Evolutionary conservation across 169 alveolate species (phyloP).

Genomic region (Cryptosporidium sp.): DNA sequence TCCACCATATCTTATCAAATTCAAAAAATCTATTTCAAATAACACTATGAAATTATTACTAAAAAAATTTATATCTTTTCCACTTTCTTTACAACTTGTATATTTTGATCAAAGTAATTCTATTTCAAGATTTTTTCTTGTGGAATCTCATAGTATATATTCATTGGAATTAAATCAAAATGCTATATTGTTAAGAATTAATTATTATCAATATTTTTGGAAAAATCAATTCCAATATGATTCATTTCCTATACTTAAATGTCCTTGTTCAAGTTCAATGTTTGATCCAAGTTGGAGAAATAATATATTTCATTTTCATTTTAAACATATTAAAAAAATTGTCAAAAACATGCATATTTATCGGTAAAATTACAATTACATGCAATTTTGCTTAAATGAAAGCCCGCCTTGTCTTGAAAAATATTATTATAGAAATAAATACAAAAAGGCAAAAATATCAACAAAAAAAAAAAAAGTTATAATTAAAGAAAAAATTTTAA

Average conservation of each 20-base stretch:
- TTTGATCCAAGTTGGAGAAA: conserved; percentile 56
- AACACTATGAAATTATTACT: not conserved
- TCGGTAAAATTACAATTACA: not conserved
- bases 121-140: conserved; percentile 26
- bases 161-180: conserved; percentile 29
- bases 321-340: not conserved
- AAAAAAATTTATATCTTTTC: conserved; percentile 35
- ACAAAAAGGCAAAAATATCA: not conserved
- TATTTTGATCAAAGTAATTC: conserved; percentile 12
- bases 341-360: not conserved
- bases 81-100: conserved; percentile 36
- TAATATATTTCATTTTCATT: not conserved
- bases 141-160: conserved; percentile 66
- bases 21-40: not conserved
- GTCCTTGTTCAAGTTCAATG: conserved; percentile 26
- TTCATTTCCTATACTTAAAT: conserved; percentile 48
- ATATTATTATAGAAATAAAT: not conserved
- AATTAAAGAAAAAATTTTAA: not conserved
- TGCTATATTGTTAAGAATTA: conserved; percentile 10
- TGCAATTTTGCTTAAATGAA: not conserved
- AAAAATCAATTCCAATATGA: conserved; percentile 25
- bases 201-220: conserved; percentile 65
- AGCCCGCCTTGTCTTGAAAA: conserved; percentile 26
- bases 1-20: conserved; percentile 29
- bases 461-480: not conserved